Conservation (phyloP, 305 asterid species). For the Rubia tinctorum region DNA sequence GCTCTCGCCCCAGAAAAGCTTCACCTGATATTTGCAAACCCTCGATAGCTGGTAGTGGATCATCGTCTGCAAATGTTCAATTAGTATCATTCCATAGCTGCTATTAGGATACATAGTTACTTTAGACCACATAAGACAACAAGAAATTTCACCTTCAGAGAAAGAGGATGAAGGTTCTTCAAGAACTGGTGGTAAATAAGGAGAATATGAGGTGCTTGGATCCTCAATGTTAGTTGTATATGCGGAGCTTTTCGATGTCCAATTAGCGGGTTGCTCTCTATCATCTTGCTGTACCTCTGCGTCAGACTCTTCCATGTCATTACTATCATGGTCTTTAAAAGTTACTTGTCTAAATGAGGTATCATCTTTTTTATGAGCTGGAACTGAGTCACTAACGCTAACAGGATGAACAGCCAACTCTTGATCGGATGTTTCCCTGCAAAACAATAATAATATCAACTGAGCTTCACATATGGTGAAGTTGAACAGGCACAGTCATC, state of each 20-base stretch:
- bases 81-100: conserved; percentile 25
- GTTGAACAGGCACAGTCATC: background rate
- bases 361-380: conserved; percentile 46
- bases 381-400: conserved; percentile 41
- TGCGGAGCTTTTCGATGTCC: conserved; percentile 55
- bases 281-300: conserved; percentile 53
- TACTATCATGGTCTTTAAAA: conserved; percentile 77
- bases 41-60: conserved; percentile 90
- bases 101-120: conserved; percentile 25
- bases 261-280: conserved; percentile 51
- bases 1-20: conserved; percentile 87
- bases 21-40: conserved; percentile 97
- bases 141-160: conserved; percentile 73
- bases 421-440: conserved; percentile 47
- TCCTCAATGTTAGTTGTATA: conserved; percentile 56
- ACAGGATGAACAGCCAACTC: conserved; percentile 45
- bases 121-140: conserved; percentile 5
- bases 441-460: conserved; percentile 18
- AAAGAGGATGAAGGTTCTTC: conserved; percentile 94
- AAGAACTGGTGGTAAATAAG: conserved; percentile 83
- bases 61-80: conserved; percentile 67
- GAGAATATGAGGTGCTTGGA: conserved; percentile 79
- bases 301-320: conserved; percentile 67
- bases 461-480: conserved; percentile 19
- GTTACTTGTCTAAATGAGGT: conserved; percentile 69